Conservation (phyloP, 2,329 filamentous ascomycete species). For the Spiromastix sp. region DNA sequence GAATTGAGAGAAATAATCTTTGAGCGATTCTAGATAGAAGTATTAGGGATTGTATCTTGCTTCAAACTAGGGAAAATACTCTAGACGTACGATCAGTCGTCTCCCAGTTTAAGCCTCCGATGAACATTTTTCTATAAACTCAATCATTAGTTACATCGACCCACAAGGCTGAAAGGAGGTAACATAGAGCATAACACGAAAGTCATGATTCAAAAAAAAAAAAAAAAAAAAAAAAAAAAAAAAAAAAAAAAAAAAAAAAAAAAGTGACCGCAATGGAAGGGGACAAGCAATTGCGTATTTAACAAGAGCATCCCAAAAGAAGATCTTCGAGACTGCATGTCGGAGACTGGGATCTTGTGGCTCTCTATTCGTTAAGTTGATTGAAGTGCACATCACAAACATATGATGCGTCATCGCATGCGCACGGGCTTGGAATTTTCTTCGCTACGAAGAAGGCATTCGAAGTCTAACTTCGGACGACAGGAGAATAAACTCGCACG, state of each 20-base stretch:
- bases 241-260: not conserved
- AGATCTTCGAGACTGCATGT: too few relatives aligned
- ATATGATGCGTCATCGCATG: too few relatives aligned
- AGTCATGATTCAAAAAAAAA: constrained; percentile 5
- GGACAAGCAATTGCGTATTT: too few relatives aligned
- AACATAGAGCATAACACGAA: constrained; percentile 1
- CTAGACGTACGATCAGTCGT: constrained; percentile 81
- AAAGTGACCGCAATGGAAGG: too few relatives aligned
- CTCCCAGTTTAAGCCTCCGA: constrained; percentile 97
- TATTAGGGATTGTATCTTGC: constrained; percentile 17
- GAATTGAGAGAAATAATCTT: constrained; percentile 95
- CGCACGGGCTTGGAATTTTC: too few relatives aligned
- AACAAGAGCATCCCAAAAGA: too few relatives aligned
- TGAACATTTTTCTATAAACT: constrained; percentile 89
- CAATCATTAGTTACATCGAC: constrained; percentile 22
- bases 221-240: not conserved
- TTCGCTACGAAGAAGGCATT: too few relatives aligned
- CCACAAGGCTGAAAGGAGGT: not conserved
- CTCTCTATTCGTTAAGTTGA: too few relatives aligned
- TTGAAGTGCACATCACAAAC: too few relatives aligned
- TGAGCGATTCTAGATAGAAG: constrained; percentile 64
- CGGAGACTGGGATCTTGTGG: too few relatives aligned
- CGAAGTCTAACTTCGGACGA: too few relatives aligned
- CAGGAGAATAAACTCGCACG: too few relatives aligned
- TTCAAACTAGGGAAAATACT: constrained; percentile 4